Evolutionary conservation across 805 yeast genomes (phyloP).

Genomic region (Cyberlindnera xishuangbannaensis): DNA sequence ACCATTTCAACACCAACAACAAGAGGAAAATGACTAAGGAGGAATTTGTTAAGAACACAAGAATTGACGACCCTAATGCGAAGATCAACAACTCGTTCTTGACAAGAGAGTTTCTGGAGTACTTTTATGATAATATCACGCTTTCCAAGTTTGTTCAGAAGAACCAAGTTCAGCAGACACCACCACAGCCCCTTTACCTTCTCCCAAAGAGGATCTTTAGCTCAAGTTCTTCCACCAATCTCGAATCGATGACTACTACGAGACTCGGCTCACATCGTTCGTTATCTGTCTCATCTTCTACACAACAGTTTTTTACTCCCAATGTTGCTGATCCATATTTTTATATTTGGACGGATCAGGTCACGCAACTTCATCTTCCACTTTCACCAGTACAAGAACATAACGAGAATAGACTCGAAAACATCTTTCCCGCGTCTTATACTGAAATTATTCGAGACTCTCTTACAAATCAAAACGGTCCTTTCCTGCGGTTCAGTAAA

Average conservation of each 20-base stretch:
- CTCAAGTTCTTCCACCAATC: slow-evolving; percentile 20
- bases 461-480: slow-evolving; percentile 27
- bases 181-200: slow-evolving; percentile 10
- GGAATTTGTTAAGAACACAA: slow-evolving; percentile 51
- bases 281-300: slow-evolving; percentile 20
- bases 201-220: slow-evolving; percentile 22
- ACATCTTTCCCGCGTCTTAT: slow-evolving; percentile 9
- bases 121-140: slow-evolving; percentile 63
- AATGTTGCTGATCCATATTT: slow-evolving; percentile 31
- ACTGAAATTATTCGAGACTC: slow-evolving; percentile 6
- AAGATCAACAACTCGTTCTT: slow-evolving; percentile 22
- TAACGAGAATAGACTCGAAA: slow-evolving; percentile 4
- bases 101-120: slow-evolving; percentile 41
- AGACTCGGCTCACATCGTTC: slow-evolving; percentile 15
- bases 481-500: slow-evolving; percentile 28
- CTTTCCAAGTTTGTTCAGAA: slow-evolving; percentile 49
- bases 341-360: slow-evolving; percentile 27
- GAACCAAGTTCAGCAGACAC: slow-evolving; percentile 24
- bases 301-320: slow-evolving; percentile 22
- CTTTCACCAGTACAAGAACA: slow-evolving; percentile 7
- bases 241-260: slow-evolving; percentile 9
- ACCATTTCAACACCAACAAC: slow-evolving; percentile 61
- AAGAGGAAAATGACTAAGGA: slow-evolving; percentile 59
- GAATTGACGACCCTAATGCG: slow-evolving; percentile 24
- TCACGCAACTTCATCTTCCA: slow-evolving; percentile 20